Evolutionary conservation across 139 green algal species (phyloP).

Genomic region (Gonium pectorale): DNA sequence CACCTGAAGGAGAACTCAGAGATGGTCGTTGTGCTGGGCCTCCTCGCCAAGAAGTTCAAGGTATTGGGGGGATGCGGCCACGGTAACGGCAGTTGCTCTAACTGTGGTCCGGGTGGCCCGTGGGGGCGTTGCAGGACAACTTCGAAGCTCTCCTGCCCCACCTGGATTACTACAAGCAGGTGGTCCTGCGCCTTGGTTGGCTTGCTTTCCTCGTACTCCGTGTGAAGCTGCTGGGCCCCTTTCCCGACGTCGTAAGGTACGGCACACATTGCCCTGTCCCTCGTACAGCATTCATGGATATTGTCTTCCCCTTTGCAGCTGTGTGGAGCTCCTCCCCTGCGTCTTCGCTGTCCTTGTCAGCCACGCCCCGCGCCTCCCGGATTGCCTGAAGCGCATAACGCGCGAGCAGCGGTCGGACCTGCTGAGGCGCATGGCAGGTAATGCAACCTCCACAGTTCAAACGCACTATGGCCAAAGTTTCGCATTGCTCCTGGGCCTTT

Average conservation of each 20-base stretch:
- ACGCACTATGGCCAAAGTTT: too few relatives aligned
- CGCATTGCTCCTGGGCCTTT: too few relatives aligned
- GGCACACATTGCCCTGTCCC: background rate
- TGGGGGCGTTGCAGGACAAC: conserved; percentile 21
- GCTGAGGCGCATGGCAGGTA: conserved; percentile 12
- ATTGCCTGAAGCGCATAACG: conserved; percentile 10
- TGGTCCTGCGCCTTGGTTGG: conserved; percentile 60
- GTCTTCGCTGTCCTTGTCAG: conserved; percentile 57
- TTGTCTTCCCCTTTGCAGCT: conserved; percentile 61
- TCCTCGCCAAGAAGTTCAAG: conserved; percentile 72
- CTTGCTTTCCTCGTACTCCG: conserved; percentile 57
- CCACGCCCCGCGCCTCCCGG: conserved; percentile 29
- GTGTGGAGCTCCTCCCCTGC: conserved; percentile 65
- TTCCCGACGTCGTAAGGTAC: conserved; percentile 68
- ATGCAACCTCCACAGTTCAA: too few relatives aligned
- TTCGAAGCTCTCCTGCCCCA: conserved; percentile 41
- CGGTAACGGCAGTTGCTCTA: too few relatives aligned
- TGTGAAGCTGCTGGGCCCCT: conserved; percentile 56
- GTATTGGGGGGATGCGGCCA: too few relatives aligned
- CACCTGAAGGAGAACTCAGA: conserved; percentile 59
- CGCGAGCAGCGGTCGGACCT: background rate
- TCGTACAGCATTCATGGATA: background rate
- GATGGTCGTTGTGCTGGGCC: conserved; percentile 45
- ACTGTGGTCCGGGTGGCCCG: too few relatives aligned
- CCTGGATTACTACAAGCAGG: conserved; percentile 48